phyloP scores from a whole-genome alignment of 2,329 filamentous ascomycete species.

The Scortechinia acanthostroma region DNA sequence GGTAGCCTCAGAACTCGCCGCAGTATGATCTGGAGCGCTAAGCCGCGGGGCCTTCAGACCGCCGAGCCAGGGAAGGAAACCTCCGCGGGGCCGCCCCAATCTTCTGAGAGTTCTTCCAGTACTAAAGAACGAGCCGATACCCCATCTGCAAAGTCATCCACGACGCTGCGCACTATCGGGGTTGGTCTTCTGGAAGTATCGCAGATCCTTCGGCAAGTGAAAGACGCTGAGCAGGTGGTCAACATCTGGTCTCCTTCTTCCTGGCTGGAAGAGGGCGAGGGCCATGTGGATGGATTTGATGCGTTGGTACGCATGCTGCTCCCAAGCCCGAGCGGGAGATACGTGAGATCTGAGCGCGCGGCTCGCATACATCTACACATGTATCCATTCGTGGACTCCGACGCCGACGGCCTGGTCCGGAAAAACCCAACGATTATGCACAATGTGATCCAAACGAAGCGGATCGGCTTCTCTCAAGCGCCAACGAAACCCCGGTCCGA shows the following conservation, averaged over 20 bases:
- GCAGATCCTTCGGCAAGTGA: slow-evolving; percentile 61
- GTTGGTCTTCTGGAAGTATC: slow-evolving; percentile 75
- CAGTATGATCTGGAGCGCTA: not conserved
- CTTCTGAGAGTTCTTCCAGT: slow-evolving; percentile 46
- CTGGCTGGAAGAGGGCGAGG: slow-evolving; percentile 44
- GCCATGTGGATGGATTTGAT: slow-evolving; percentile 62
- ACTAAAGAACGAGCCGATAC: slow-evolving; percentile 32
- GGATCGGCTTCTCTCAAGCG: slow-evolving; percentile 89
- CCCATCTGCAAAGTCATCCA: slow-evolving; percentile 30
- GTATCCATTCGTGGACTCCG: slow-evolving; percentile 68
- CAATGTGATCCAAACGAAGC: slow-evolving; percentile 71
- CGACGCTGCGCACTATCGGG: slow-evolving; percentile 64
- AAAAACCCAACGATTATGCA: slow-evolving; percentile 82
- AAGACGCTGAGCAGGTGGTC: slow-evolving; percentile 70
- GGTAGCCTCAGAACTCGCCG: not conserved
- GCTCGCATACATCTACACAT: slow-evolving; percentile 76
- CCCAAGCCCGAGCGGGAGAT: slow-evolving; percentile 66
- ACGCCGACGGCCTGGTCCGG: slow-evolving; percentile 75
- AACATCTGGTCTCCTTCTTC: slow-evolving; percentile 67
- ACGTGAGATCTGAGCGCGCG: slow-evolving; percentile 64
- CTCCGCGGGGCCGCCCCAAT: slow-evolving; percentile 2
- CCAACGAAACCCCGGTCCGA: slow-evolving; percentile 84
- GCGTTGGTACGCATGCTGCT: slow-evolving; percentile 68
- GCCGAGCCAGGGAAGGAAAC: not conserved
- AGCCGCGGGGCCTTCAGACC: slow-evolving; percentile 10